Evolutionary conservation across 2,329 filamentous ascomycete genomes (phyloP).

Genomic region (Ascochyta lentis): DNA sequence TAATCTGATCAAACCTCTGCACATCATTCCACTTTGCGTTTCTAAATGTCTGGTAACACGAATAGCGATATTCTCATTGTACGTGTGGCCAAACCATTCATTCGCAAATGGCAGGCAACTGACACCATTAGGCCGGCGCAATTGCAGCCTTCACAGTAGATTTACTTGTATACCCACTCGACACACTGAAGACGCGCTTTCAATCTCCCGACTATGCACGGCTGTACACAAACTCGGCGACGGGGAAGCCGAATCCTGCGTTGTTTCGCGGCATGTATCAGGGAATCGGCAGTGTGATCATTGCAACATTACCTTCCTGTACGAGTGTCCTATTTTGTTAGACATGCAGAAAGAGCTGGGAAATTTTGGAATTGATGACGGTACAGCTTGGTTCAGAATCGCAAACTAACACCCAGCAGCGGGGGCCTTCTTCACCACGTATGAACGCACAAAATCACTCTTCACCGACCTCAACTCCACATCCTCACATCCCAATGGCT

Average conservation of each 20-base stretch:
- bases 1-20: slow-evolving; percentile 4
- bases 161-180: slow-evolving; percentile 83
- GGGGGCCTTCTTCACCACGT: slow-evolving; percentile 88
- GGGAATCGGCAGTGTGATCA: slow-evolving; percentile 81
- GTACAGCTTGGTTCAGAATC: background rate
- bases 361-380: background rate
- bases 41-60: slow-evolving; percentile 49
- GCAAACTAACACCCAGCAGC: slow-evolving; percentile 55
- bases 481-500: slow-evolving; percentile 34
- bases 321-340: background rate
- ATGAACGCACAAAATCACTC: slow-evolving; percentile 75
- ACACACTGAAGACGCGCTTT: slow-evolving; percentile 86
- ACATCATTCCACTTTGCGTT: background rate
- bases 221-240: slow-evolving; percentile 66
- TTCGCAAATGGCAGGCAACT: background rate
- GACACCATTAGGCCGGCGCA: slow-evolving; percentile 72
- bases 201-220: slow-evolving; percentile 78
- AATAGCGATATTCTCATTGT: slow-evolving; percentile 65
- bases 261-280: slow-evolving; percentile 82
- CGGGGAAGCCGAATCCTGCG: slow-evolving; percentile 61
- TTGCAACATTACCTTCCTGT: slow-evolving; percentile 90
- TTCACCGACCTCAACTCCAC: slow-evolving; percentile 60
- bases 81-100: slow-evolving; percentile 34
- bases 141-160: slow-evolving; percentile 87
- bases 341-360: background rate